These are phyloP conservation scores for Cynara cardunculus DNA, from an alignment of 129 eudicot species.

Conservation along the genomic window DNA sequence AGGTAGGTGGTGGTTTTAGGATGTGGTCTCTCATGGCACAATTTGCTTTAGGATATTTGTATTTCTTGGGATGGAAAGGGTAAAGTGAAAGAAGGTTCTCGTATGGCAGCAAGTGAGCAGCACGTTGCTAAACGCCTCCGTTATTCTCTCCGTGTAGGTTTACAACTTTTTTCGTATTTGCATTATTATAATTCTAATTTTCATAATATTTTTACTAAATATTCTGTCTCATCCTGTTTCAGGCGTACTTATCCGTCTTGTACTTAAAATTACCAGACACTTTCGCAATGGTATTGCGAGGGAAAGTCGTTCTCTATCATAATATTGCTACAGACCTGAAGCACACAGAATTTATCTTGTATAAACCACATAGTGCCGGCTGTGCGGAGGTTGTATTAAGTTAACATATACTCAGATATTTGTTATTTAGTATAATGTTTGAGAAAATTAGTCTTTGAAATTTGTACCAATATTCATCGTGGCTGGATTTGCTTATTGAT, in stretches of 20 bases:
- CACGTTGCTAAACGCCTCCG: constrained; percentile 72
- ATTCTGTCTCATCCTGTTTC: constrained; percentile 7
- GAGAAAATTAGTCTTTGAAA: neutral
- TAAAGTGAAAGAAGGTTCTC: constrained; percentile 26
- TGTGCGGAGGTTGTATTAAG: constrained; percentile 43
- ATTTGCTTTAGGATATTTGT: constrained; percentile 66
- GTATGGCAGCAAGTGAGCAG: constrained; percentile 39
- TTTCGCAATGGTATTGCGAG: constrained; percentile 64
- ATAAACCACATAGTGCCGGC: constrained; percentile 69
- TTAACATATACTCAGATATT: neutral
- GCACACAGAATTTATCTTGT: constrained; percentile 69
- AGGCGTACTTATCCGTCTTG: constrained; percentile 82
- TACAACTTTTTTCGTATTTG: neutral
- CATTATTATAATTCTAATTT: neutral
- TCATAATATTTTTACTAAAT: neutral
- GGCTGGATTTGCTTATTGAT: constrained; percentile 11
- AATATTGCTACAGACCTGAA: constrained; percentile 77
- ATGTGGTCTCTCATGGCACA: neutral
- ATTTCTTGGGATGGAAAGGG: constrained; percentile 40
- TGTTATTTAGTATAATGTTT: neutral
- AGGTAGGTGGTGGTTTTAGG: neutral
- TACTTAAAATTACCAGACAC: constrained; percentile 66
- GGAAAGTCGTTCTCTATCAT: constrained; percentile 57
- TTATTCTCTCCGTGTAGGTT: constrained; percentile 80
- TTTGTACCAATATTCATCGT: neutral